Conservation (phyloP, 2,329 filamentous ascomycete genomes). For the Fusarium sp. region DNA sequence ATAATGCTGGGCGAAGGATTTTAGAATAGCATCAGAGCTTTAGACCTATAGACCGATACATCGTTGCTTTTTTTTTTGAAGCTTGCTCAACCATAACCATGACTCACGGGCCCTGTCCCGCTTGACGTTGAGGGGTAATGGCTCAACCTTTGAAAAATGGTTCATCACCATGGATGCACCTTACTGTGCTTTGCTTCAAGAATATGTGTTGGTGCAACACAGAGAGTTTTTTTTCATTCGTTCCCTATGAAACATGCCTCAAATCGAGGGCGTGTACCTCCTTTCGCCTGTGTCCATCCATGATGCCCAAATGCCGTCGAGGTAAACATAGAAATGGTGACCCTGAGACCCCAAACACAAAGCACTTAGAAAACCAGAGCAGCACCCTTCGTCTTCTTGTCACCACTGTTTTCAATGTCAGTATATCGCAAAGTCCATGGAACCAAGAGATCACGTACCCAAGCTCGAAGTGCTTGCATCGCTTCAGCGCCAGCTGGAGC, state of each 20-base stretch:
- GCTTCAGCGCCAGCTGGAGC: conserved; percentile 97
- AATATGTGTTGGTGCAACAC: conserved; percentile 37
- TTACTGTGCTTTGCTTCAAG: conserved; percentile 10
- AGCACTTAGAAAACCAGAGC: conserved; percentile 96
- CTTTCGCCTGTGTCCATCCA: conserved; percentile 61
- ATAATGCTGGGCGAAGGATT: conserved; percentile 71
- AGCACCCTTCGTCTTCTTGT: conserved; percentile 99
- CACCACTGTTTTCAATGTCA: conserved; percentile 76
- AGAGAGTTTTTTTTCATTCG: conserved; percentile 50
- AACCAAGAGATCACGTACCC: conserved; percentile 71
- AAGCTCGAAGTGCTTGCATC: conserved; percentile 99
- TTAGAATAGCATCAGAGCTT: conserved; percentile 44
- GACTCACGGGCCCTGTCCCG: neutral
- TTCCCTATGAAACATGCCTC: conserved; percentile 57
- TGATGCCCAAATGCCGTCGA: conserved; percentile 57
- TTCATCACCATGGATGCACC: conserved; percentile 3
- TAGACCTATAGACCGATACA: conserved; percentile 26
- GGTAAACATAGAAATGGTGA: conserved; percentile 55
- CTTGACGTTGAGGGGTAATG: conserved; percentile 7
- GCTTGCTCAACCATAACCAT: conserved; percentile 5
- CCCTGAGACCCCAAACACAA: conserved; percentile 52
- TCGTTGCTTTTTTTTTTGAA: conserved; percentile 2
- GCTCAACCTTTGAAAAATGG: conserved; percentile 1
- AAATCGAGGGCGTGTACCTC: conserved; percentile 56
- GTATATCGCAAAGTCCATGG: conserved; percentile 35